Conservation (phyloP, 805 yeast species). For the Sugiyamaella floridensis region DNA sequence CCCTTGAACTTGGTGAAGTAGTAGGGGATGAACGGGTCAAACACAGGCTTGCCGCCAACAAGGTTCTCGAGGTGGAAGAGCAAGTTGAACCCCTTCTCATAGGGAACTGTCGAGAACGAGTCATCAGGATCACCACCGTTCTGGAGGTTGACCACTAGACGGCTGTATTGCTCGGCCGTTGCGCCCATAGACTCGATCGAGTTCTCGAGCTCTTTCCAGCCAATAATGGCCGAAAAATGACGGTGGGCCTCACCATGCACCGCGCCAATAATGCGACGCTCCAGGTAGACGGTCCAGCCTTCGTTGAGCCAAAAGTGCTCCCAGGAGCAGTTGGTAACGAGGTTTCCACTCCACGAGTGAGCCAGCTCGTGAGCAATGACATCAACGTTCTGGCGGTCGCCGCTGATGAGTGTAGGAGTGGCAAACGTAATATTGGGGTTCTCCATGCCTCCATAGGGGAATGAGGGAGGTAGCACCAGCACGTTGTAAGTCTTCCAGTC, state of each 20-base stretch:
- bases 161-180: constrained; percentile 41
- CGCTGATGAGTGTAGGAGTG: constrained; percentile 79
- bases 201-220: constrained; percentile 76
- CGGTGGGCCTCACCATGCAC: constrained; percentile 74
- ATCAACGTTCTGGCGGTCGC: constrained; percentile 78
- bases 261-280: constrained; percentile 70
- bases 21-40: constrained; percentile 73
- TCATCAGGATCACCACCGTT: constrained; percentile 80
- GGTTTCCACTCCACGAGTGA: constrained; percentile 88
- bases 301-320: constrained; percentile 93
- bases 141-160: constrained; percentile 64
- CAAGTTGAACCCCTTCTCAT: constrained; percentile 83
- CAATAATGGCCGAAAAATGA: constrained; percentile 77
- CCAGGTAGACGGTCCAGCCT: constrained; percentile 93
- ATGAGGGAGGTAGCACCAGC: constrained; percentile 65
- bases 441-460: constrained; percentile 94
- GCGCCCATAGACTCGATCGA: constrained; percentile 61
- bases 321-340: constrained; percentile 87
- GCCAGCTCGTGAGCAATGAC: constrained; percentile 92
- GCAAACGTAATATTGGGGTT: constrained; percentile 87
- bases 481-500: constrained; percentile 84
- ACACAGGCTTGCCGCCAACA: constrained; percentile 56
- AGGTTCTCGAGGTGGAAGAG: constrained; percentile 64
- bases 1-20: constrained; percentile 67
- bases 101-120: constrained; percentile 80